Conservation (phyloP, 805 yeast species). For the Candida ascalaphidarum region DNA sequence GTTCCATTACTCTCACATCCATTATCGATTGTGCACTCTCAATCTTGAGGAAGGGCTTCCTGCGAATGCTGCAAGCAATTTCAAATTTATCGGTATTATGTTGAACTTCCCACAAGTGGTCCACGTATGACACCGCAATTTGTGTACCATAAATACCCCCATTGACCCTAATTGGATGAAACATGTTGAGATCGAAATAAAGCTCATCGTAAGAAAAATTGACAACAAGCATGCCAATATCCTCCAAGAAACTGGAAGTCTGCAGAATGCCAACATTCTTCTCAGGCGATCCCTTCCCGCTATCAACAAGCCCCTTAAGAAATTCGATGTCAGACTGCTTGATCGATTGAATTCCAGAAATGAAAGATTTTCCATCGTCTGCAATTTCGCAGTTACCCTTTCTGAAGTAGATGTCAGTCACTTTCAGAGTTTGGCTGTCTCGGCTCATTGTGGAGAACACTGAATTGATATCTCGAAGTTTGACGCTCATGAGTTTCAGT, state of each 20-base stretch:
- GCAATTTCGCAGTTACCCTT: constrained; percentile 2
- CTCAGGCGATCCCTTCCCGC: no score
- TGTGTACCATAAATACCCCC: constrained; percentile 10
- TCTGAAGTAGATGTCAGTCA: constrained; percentile 4
- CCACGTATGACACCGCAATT: constrained; percentile 6
- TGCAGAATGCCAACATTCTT: no score
- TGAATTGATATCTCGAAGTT: constrained; percentile 5
- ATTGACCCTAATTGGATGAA: constrained; percentile 9
- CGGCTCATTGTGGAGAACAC: no score
- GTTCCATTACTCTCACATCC: constrained; percentile 5
- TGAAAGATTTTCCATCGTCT: constrained; percentile 5
- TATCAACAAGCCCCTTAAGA: constrained; percentile 2
- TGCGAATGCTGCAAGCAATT: constrained; percentile 8
- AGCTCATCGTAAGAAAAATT: constrained; percentile 11
- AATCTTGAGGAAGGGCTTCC: constrained; percentile 10
- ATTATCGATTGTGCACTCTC: constrained; percentile 18
- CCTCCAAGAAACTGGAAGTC: constrained; percentile 1
- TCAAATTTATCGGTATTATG: constrained; percentile 12
- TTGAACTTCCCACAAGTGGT: constrained; percentile 7
- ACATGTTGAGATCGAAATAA: constrained; percentile 10
- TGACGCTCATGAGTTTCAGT: constrained; percentile 6
- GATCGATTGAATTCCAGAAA: constrained; percentile 3
- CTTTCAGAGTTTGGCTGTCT: no score
- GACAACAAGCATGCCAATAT: constrained; percentile 6
- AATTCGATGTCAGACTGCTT: constrained; percentile 8